Base-by-base conservation (phyloP, 2,329 filamentous ascomycete species). In the Penicillium decumbens region DNA sequence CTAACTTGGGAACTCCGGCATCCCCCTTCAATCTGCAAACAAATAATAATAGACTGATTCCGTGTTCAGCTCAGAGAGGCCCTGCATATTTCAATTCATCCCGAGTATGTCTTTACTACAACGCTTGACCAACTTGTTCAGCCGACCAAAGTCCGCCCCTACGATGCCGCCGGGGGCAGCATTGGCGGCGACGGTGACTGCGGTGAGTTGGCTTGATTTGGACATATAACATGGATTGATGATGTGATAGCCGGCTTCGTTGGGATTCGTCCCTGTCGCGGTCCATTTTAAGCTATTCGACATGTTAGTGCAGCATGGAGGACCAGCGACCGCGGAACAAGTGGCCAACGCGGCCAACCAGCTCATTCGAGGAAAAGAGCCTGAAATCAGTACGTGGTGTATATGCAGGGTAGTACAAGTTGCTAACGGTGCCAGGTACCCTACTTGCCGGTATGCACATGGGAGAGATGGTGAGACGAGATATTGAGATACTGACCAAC, bases 191-290 rank as follows among this genome's bases (percentile, higher is more conserved):
- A 64, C 61, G 1, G 52, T 66, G 3, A 65, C 63, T 8, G 47
- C 53, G 32, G 64, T 66, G 35, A 57, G 63, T 55, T 30, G 5
- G 9, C 18, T n/a, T 13, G 9, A 29, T 18, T n/a, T 4, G 10
- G 7, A 10, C 7, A 37, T 3, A 7, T 3, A n/a, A 25, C 33
- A 29, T 25, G 18, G 30, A 33, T 40, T 47, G 33, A 49, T 28
- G 40, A 43, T 15, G 15, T 24, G 20, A 4, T 38, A 71, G 68
- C 52, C 64, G 1, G 66, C 68, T 10, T 63, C 67, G 0, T 45
- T 71, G n/a, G 69, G 66, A 1, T 71, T 71, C 30, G 58, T 71
- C 2, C 68, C 69, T 2, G 65, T 71, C 18, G 69, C 69, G 0
- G 55, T 68, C 12, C 62, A 68, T 29, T 71, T 71, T 48, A 48